phyloP scores from a whole-genome alignment of 441 rosid species.

The Corymbia citriodora region DNA sequence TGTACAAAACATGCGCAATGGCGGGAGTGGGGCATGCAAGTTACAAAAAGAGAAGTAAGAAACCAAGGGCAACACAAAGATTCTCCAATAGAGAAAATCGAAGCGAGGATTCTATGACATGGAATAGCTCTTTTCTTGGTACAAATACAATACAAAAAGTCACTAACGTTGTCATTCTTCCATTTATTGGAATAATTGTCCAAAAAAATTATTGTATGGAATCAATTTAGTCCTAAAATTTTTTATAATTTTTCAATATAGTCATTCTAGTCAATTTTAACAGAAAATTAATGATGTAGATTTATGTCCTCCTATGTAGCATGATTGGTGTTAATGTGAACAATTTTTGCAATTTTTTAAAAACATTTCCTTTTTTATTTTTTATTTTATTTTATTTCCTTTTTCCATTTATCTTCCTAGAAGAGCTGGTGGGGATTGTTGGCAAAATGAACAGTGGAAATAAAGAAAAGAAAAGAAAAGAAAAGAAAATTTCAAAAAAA shows the following conservation, averaged over 20 bases:
- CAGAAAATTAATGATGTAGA: fast-evolving
- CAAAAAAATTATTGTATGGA: neutral
- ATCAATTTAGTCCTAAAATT: neutral
- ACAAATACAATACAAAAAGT: neutral
- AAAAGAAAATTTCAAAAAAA: too few relatives aligned
- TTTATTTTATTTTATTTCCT: too few relatives aligned
- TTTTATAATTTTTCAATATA: too few relatives aligned
- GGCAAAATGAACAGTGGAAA: neutral
- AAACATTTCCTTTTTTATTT: too few relatives aligned
- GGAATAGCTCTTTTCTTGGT: neutral
- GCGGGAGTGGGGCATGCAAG: too few relatives aligned
- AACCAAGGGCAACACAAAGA: neutral
- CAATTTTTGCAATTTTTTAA: too few relatives aligned
- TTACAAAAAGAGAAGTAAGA: too few relatives aligned
- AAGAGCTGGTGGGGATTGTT: too few relatives aligned
- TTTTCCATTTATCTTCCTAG: too few relatives aligned
- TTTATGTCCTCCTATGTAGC: fast-evolving
- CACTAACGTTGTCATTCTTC: neutral
- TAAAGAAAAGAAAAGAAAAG: too few relatives aligned
- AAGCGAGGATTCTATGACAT: neutral
- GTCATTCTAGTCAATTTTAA: too few relatives aligned
- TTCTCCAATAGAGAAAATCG: neutral
- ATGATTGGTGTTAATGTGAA: too few relatives aligned
- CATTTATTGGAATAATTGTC: neutral
- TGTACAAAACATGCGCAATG: neutral